These are phyloP conservation scores for Clausena lansium DNA, from an alignment of 345 rosid genomes.

Conservation along the genomic window DNA sequence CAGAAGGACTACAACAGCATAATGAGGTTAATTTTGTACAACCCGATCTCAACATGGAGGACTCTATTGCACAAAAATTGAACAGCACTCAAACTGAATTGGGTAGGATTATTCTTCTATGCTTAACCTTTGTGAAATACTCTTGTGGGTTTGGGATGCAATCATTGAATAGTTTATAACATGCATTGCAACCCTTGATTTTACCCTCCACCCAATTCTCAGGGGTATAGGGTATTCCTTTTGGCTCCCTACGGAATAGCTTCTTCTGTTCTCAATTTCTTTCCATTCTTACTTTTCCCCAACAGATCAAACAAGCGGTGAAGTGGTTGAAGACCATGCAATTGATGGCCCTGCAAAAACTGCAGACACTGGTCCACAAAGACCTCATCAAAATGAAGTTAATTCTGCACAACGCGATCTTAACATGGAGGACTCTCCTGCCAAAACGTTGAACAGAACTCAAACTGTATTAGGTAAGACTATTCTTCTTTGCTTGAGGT, in stretches of 20 bases:
- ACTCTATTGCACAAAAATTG: too few species aligned
- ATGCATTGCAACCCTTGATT: not conserved
- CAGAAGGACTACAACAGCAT: constrained; percentile 11
- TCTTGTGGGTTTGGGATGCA: not conserved
- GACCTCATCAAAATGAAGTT: constrained; percentile 31
- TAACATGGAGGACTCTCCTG: too few species aligned
- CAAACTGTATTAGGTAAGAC: too few species aligned
- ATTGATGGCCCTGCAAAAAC: constrained; percentile 26
- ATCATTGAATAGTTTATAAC: not conserved
- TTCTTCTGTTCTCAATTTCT: constrained; percentile 15
- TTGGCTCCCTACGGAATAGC: not conserved
- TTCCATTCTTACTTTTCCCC: not conserved
- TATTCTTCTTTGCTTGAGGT: too few species aligned
- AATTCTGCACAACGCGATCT: not conserved
- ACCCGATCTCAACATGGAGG: not conserved
- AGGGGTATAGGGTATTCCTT: not conserved
- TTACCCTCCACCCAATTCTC: not conserved
- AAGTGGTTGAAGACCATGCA: constrained; percentile 31
- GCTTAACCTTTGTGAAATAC: not conserved
- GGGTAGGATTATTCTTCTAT: not conserved
- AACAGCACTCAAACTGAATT: not conserved
- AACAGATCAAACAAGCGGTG: constrained; percentile 38
- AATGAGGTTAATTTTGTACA: constrained; percentile 25
- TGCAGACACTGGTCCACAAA: constrained; percentile 27
- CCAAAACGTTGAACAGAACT: too few species aligned